A percentile compares a stretch with the other conserved stretches of the same genome.
Conservation (phyloP, 495 filamentous ascomycete species). For the Hyaloscypha hepaticicola region DNA sequence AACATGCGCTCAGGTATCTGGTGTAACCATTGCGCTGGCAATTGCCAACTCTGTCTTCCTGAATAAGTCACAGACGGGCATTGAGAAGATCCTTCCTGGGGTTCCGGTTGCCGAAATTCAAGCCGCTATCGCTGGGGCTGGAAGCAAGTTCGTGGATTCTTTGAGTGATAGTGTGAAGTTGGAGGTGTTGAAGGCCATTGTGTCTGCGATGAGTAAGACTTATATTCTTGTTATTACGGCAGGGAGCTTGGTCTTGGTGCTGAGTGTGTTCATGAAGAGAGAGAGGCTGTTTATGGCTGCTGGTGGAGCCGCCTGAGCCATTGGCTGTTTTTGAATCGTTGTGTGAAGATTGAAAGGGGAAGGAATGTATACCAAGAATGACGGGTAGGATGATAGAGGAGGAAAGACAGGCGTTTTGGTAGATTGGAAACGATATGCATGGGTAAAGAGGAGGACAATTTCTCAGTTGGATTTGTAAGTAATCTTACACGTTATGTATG, state of each 20-base stretch:
- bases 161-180: constrained; percentile 36
- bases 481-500: background rate
- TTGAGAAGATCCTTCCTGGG: constrained; percentile 39
- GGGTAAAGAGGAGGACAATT: too few relatives aligned
- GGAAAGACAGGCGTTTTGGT: background rate
- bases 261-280: constrained; percentile 54
- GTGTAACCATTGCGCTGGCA: constrained; percentile 52
- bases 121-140: constrained; percentile 48
- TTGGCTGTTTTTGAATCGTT: background rate
- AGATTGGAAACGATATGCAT: background rate
- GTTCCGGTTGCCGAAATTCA: constrained; percentile 39
- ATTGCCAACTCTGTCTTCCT: constrained; percentile 59
- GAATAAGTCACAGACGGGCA: constrained; percentile 39
- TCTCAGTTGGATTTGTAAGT: background rate
- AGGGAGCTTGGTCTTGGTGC: constrained; percentile 45
- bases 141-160: constrained; percentile 40
- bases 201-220: constrained; percentile 48
- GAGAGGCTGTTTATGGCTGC: constrained; percentile 47
- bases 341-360: background rate
- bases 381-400: background rate
- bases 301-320: constrained; percentile 16
- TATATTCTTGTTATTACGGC: constrained; percentile 51
- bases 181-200: constrained; percentile 48
- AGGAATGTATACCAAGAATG: background rate
- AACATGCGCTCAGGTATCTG: constrained; percentile 51